phyloP scores from a whole-genome alignment of 2,329 filamentous ascomycete genomes.

The Macrophomina pseudophaseolina region DNA sequence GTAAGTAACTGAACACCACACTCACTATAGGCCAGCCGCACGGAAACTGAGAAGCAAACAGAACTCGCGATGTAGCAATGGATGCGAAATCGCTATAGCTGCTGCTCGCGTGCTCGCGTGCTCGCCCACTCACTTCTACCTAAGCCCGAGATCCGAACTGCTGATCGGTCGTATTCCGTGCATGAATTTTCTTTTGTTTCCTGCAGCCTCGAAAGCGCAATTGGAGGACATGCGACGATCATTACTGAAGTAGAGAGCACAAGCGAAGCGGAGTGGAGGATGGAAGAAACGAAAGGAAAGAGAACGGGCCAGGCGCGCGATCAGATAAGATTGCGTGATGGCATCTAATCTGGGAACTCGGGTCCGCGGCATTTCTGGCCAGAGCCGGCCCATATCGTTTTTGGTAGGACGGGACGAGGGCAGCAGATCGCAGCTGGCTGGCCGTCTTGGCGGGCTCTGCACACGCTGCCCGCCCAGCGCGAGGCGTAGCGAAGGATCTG shows the following conservation, averaged over 20 bases:
- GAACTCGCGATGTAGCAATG: too few species aligned
- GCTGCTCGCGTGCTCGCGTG: background rate
- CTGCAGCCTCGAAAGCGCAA: background rate
- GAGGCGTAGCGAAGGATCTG: background rate
- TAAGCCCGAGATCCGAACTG: background rate
- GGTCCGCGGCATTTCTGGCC: conserved; percentile 16
- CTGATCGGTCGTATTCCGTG: background rate
- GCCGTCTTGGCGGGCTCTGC: background rate
- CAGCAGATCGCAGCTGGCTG: background rate
- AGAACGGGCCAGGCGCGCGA: background rate
- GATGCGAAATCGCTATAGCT: background rate
- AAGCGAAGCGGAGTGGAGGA: background rate
- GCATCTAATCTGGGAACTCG: conserved; percentile 10
- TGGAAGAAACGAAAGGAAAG: background rate
- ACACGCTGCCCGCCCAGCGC: background rate
- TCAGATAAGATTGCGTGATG: conserved; percentile 13
- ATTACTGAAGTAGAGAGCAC: background rate
- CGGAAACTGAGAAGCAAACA: too few species aligned
- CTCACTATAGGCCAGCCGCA: too few species aligned
- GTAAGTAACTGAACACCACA: too few species aligned
- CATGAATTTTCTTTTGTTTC: background rate
- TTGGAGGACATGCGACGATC: background rate
- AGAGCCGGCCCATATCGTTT: background rate
- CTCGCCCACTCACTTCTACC: too few species aligned
- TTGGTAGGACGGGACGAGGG: background rate